Base-by-base conservation (phyloP, 75 land plant genomes). In the Pseudotsuga menziesii region DNA sequence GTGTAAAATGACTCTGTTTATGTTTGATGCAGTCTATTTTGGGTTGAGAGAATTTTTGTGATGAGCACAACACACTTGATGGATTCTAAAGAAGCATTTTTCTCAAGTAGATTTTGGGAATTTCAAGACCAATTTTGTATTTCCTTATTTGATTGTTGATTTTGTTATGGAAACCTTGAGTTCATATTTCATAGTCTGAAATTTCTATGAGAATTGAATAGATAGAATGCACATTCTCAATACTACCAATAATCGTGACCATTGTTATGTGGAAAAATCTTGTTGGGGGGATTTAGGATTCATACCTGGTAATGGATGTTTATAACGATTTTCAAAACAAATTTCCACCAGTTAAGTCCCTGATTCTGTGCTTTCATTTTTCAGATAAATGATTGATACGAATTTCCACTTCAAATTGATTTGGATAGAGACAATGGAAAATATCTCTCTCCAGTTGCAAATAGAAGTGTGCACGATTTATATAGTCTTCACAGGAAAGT, bases 301-400 rank as follows among this genome's bases (percentile, higher is more conserved):
- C 20, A 61, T 54, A 3, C 52, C 17, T 61, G 78, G 66, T 52
- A 35, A 35, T 44, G 9, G 44, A 15, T 48, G 26, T 23, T 19
- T 4, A 1, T 77, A 22, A 35, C 14, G 55, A 58, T 59, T n/a
- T 59, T 71, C 73, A 16, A n/a, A 9, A 16, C 74, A 41, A 14
- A 54, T 36, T 41, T 71, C 74, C 19, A 16, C 27, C 27, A 23
- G 14, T 44, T 72, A 4, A 41, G 27, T 35, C 14, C 14, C 13
- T 62, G 61, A 62, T 62, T 26, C 32, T 44, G 7, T 71, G 11
- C n/a, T 71, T 67, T 82, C 29, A 44, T 60, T 78, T 36, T 75
- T 77, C 93, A 95, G 98, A 95, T 95, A 59, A 95, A 95, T 93
- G 98, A 95, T 78, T 89, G 96, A 22, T 95, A 95, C 84, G 96